Evolutionary conservation across 1,139 yeast species (phyloP).

Genomic region (Yamadazyma dendronema): DNA sequence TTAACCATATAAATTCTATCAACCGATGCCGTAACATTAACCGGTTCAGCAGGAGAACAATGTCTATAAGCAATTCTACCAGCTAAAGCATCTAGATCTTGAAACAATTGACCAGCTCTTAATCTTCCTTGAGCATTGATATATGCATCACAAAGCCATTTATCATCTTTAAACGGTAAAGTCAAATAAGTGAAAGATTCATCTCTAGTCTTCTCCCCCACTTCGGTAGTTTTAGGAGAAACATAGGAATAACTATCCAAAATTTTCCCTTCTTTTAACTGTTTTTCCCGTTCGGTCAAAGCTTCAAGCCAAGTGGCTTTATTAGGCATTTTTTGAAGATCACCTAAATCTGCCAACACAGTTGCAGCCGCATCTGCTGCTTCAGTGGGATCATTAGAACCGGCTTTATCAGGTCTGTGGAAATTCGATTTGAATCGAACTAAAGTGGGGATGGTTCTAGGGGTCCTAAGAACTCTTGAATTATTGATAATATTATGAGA

Average conservation of each 20-base stretch:
- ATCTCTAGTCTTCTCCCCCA: slow-evolving; percentile 67
- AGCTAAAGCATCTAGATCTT: slow-evolving; percentile 86
- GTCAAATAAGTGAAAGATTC: slow-evolving; percentile 75
- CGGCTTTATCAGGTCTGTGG: slow-evolving; percentile 40
- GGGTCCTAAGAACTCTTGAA: too few species aligned
- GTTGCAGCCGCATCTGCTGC: slow-evolving; percentile 74
- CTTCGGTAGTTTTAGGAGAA: slow-evolving; percentile 69
- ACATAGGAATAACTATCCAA: slow-evolving; percentile 70
- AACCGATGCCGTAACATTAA: slow-evolving; percentile 90
- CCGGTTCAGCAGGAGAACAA: slow-evolving; percentile 88
- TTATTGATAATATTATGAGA: too few species aligned
- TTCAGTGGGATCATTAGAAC: slow-evolving; percentile 45
- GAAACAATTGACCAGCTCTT: slow-evolving; percentile 88
- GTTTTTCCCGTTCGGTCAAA: slow-evolving; percentile 68
- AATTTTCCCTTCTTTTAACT: slow-evolving; percentile 65
- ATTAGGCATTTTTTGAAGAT: slow-evolving; percentile 38
- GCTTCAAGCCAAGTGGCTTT: slow-evolving; percentile 86
- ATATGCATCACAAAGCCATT: slow-evolving; percentile 80
- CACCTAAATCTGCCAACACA: slow-evolving; percentile 51
- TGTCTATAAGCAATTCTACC: slow-evolving; percentile 86
- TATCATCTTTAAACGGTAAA: slow-evolving; percentile 82
- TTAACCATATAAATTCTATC: slow-evolving; percentile 88
- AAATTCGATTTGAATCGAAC: slow-evolving; percentile 19
- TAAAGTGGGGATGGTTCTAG: background rate
- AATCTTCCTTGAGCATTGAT: slow-evolving; percentile 86